Evolutionary conservation across 164 flowering plant species (phyloP), one percentile per base, ranked within the genome.

Genomic region (Sedum album): DNA sequence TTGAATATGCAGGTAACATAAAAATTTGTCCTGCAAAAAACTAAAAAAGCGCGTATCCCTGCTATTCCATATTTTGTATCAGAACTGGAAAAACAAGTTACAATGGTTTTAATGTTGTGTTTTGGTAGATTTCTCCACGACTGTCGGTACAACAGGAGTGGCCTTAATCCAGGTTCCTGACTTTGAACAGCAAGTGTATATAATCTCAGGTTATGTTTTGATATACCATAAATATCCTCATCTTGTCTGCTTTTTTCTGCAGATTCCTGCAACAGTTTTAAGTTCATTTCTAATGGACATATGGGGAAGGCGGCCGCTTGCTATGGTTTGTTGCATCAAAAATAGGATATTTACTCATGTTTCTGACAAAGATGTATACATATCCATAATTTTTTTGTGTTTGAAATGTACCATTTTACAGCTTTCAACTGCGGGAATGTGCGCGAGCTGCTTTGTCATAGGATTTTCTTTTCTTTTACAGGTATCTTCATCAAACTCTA

Each of bases 1-100:
- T 88, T 70, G 72, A 66, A 23, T 70, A 85, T 51, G 88, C 95
- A 44, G 92, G 93, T 89, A 77, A 77, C 14, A 53, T 6, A 53
- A 23, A 21, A 4, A 5, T 1, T 44, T 35, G 3, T 7, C 7
- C 38, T 35, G n/a, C n/a, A n/a, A n/a, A n/a, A n/a, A n/a, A n/a
- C n/a, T n/a, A n/a, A n/a, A n/a, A n/a, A n/a, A n/a, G n/a, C n/a
- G n/a, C n/a, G n/a, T n/a, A n/a, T n/a, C n/a, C n/a, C n/a, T n/a
- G n/a, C n/a, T n/a, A 39, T 21, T 18, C 17, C 4, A 17, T 62
- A 20, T 33, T 33, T 60, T 31, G 18, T 5, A 7, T 61, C 14
- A 14, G 13, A 39, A 39, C 42, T 14, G 0, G 42, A 28, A 14
- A 18, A 28, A 25, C 17, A 6, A 7, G 33, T 35, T 2, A 63